A percentile compares a stretch with the other conserved stretches of the same genome.
These are phyloP conservation scores for Exutisphaerella laricina DNA, from an alignment of 2,329 filamentous ascomycete species.

Conservation along the genomic window DNA sequence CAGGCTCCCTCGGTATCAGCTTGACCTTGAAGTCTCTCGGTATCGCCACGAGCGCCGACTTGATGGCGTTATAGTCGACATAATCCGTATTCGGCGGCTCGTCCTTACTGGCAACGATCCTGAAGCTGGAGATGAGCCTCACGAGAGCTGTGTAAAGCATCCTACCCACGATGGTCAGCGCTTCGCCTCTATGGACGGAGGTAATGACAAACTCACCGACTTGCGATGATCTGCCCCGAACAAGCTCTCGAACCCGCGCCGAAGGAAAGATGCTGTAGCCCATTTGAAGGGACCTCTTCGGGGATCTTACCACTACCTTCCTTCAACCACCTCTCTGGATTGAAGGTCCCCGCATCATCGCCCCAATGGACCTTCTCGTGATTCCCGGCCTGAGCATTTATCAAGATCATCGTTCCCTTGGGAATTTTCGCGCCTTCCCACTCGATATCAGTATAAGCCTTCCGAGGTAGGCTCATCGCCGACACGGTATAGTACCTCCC, in stretches of 20 bases:
- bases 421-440: conserved; percentile 48
- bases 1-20: conserved; percentile 48
- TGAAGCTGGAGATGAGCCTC: conserved; percentile 46
- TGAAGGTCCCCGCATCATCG: conserved; percentile 41
- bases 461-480: conserved; percentile 49
- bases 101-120: conserved; percentile 44
- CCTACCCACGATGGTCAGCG: conserved; percentile 16
- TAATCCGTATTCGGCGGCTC: conserved; percentile 57
- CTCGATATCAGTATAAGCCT: conserved; percentile 46
- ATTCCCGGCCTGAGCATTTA: conserved; percentile 52
- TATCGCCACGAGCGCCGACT: conserved; percentile 55
- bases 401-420: conserved; percentile 49
- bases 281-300: conserved; percentile 28
- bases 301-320: conserved; percentile 30
- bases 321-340: conserved; percentile 48
- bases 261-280: conserved; percentile 45
- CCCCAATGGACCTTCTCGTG: conserved; percentile 50
- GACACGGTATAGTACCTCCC: conserved; percentile 51
- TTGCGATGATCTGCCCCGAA: conserved; percentile 48
- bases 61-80: conserved; percentile 57
- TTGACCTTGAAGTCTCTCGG: conserved; percentile 54
- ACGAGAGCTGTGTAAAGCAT: conserved; percentile 48
- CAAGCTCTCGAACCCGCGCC: conserved; percentile 50
- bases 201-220: conserved; percentile 24
- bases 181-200: neutral